These are phyloP conservation scores for Meyerozyma sp. DNA, from an alignment of 1,139 yeast species.

Conservation along the genomic window DNA sequence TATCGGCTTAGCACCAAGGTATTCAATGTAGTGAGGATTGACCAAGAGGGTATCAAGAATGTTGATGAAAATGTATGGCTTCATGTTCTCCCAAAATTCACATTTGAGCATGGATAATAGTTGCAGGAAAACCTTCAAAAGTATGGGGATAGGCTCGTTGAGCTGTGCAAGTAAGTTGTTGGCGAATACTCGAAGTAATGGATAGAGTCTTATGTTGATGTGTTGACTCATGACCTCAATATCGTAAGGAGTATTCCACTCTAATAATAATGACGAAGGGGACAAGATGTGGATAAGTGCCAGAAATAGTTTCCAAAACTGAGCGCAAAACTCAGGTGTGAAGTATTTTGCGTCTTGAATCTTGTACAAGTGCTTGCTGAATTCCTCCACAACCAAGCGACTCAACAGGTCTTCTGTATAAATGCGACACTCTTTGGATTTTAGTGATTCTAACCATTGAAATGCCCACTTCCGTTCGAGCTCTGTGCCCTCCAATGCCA, in stretches of 20 bases:
- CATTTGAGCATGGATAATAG: slow-evolving; percentile 34
- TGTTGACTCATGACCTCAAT: slow-evolving; percentile 36
- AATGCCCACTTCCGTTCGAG: slow-evolving; percentile 44
- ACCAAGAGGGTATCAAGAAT: slow-evolving; percentile 48
- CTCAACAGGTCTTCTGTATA: slow-evolving; percentile 14
- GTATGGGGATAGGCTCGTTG: slow-evolving; percentile 49
- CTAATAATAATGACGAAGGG: slow-evolving; percentile 30
- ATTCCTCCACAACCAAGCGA: slow-evolving; percentile 47
- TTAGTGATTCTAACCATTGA: slow-evolving; percentile 19
- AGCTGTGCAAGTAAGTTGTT: slow-evolving; percentile 47
- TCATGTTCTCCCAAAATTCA: slow-evolving; percentile 47
- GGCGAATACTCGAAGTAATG: slow-evolving; percentile 42
- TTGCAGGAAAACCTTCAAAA: slow-evolving; percentile 42
- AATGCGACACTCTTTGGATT: slow-evolving; percentile 6
- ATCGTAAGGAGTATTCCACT: slow-evolving; percentile 40
- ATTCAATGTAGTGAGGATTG: slow-evolving; percentile 7
- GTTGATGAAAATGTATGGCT: slow-evolving; percentile 48
- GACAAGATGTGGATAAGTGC: slow-evolving; percentile 38
- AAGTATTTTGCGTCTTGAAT: slow-evolving; percentile 50
- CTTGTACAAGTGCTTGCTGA: slow-evolving; percentile 41
- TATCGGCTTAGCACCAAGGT: neutral
- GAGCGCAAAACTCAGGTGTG: slow-evolving; percentile 34
- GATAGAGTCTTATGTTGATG: slow-evolving; percentile 34
- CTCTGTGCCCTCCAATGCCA: slow-evolving; percentile 48
- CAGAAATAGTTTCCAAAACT: slow-evolving; percentile 49